Evolutionary conservation across 2,329 filamentous ascomycete species (phyloP), one percentile per base, ranked within the genome.

Genomic region (Alternaria alternata): DNA sequence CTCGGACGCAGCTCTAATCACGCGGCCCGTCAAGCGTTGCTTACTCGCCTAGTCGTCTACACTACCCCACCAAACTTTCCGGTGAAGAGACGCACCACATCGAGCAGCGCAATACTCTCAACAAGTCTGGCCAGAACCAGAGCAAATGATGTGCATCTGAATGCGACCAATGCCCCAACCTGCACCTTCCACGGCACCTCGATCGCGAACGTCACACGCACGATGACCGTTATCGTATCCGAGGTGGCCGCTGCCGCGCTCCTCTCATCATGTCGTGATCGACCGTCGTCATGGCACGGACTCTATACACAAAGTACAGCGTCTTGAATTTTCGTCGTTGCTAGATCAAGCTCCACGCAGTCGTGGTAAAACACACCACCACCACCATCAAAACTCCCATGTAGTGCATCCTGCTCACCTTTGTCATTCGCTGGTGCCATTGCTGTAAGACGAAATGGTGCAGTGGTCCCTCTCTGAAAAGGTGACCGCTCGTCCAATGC

Each of bases 21-120:
- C 64, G 66, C 67, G 64, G 57, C 63, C 65, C 62, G 64, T 62
- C 61, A 63, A 65, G 61, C 61, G 53, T 63, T 67, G 67, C 66
- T 62, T 61, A 63, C 62, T 64, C 58, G 63, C 62, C 58, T 55
- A 61, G 47, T 51, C 36, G 26, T 58, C 54, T 51, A 60, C 52
- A 55, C 54, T 54, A 63, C 64, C 51, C 63, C 62, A 64, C 65
- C 60, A 54, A 53, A 55, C 41, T 57, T 66, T 73, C 71, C 71
- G 72, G 69, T 73, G 67, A 74, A 67, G 51, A 68, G 57, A 68
- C 52, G 66, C 65, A 70, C 46, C 53, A 36, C 54, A 63, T 65
- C 62, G 60, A 63, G 34, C 57, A 54, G 49, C 61, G 43, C 57
- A 53, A 43, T 34, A 24, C 46, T 8, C 63, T 42, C 63, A 57